Evolutionary conservation across 352 stramenopile genomes (phyloP).

Genomic region (Pythium pectinolyticum): DNA sequence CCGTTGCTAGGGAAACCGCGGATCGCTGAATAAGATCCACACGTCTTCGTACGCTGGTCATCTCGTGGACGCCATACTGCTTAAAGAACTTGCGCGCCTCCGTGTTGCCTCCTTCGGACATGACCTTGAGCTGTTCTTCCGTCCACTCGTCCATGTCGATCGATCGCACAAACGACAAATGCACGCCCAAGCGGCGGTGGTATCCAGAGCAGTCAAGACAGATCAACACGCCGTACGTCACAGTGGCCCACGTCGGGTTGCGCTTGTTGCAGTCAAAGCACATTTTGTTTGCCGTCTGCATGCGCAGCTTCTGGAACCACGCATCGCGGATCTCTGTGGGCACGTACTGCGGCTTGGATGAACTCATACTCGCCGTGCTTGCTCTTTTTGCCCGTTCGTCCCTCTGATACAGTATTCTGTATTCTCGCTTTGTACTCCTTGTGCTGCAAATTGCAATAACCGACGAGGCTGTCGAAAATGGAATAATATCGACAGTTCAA

Average conservation of each 20-base stretch:
- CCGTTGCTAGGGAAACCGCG: too few species aligned
- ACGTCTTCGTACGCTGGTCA: slow-evolving; percentile 68
- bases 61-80: slow-evolving; percentile 84
- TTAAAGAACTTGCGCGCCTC: slow-evolving; percentile 95
- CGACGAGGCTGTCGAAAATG: slow-evolving; percentile 10
- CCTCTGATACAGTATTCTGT: too few species aligned
- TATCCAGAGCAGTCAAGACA: slow-evolving; percentile 95
- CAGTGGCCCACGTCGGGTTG: slow-evolving; percentile 94
- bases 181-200: slow-evolving; percentile 91
- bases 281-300: slow-evolving; percentile 77
- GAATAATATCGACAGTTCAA: slow-evolving; percentile 13
- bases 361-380: slow-evolving; percentile 5
- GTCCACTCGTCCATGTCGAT: slow-evolving; percentile 97
- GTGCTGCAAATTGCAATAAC: slow-evolving; percentile 2
- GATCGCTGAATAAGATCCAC: background rate
- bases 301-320: slow-evolving; percentile 86
- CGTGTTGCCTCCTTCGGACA: slow-evolving; percentile 93
- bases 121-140: slow-evolving; percentile 91
- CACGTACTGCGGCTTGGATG: slow-evolving; percentile 70
- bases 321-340: slow-evolving; percentile 71
- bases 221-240: slow-evolving; percentile 96
- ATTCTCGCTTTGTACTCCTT: too few species aligned
- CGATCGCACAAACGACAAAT: slow-evolving; percentile 94
- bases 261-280: slow-evolving; percentile 97
- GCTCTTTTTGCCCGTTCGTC: too few species aligned